Base-by-base conservation (phyloP, 768 basidiomycete genomes). In the Boletus insuetus region DNA sequence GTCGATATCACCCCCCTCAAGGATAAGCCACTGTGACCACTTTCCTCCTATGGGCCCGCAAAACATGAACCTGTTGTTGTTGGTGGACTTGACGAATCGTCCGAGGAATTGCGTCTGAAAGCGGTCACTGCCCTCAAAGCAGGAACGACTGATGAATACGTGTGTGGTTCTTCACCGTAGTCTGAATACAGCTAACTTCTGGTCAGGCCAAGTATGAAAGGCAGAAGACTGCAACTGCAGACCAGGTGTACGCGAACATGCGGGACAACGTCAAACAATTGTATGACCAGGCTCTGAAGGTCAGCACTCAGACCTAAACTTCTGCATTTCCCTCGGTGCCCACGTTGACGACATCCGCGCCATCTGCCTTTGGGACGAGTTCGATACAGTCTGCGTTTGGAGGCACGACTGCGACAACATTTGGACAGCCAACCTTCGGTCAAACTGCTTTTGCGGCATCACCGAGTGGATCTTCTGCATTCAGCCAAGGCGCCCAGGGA, bases 21-120 rank as follows among this genome's bases (percentile, higher is more conserved):
- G 20, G 92, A 94, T 16, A 86, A 83, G 64, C 94, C 93, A 0
- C 42, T 78, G 13, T 97, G 89, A 86, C 86, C 87, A 14, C 73
- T 95, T 0, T 85, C 90, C 0, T 86, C 83, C 0, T 95, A 89
- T 66, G 92, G 79, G 0, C 83, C 90, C 20, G 82, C 83, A 4
- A 96, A 94, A 66, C 64, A 79, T 55, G 91, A 93, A 59, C 84
- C 84, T 0, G 81, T 75, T 20, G 60, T 95, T 6, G 68, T 97
- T 17, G 52, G 72, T 10, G 85, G 82, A 3, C 69, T 87, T 32
- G 93, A 97, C 59, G 77, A 86, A 56, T 88, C 85, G 0, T 81
- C 81, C 0, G 94, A 95, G 63, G 94, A 97, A 69, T 71, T 95
- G 43, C 79, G 89, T 42, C 73, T 86, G 37, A 84, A 79, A 58